phyloP scores from a whole-genome alignment of 2,329 filamentous ascomycete species.

The Decorospora gaudefroyi region DNA sequence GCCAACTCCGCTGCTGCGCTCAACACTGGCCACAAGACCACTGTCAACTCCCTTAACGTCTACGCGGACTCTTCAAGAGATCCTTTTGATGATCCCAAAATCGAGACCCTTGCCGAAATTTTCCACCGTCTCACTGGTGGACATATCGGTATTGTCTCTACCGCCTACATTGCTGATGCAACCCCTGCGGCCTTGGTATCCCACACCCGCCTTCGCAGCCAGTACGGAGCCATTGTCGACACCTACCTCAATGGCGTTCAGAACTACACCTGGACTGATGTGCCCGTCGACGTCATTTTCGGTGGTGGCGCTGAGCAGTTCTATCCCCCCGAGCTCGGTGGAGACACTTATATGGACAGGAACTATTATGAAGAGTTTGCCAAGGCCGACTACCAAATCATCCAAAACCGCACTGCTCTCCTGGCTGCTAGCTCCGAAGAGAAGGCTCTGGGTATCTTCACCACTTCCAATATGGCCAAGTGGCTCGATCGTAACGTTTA shows the following conservation, averaged over 20 bases:
- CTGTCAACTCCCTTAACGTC: conserved; percentile 79
- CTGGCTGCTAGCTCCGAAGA: conserved; percentile 60
- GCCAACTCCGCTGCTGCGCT: conserved; percentile 83
- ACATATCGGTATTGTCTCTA: conserved; percentile 68
- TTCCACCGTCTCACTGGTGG: conserved; percentile 70
- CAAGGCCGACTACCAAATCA: conserved; percentile 72
- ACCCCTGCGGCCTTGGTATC: conserved; percentile 67
- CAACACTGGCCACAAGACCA: conserved; percentile 82
- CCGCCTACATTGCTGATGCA: conserved; percentile 80
- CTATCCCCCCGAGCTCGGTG: conserved; percentile 58
- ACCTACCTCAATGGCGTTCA: conserved; percentile 74
- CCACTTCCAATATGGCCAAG: conserved; percentile 73
- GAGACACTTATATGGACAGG: conserved; percentile 67
- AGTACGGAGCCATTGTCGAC: conserved; percentile 75
- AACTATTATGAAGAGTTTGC: conserved; percentile 74
- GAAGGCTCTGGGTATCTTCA: conserved; percentile 78
- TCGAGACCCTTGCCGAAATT: conserved; percentile 81
- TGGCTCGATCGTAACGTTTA: conserved; percentile 88
- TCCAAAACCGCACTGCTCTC: conserved; percentile 74
- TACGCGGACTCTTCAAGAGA: conserved; percentile 77
- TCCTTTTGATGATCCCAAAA: conserved; percentile 80
- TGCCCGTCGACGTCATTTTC: conserved; percentile 75
- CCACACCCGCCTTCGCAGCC: conserved; percentile 70
- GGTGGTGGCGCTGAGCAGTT: conserved; percentile 85
- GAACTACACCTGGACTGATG: conserved; percentile 81